Conservation (phyloP, 1,139 yeast genomes). For the Groenewaldozyma sp. region DNA sequence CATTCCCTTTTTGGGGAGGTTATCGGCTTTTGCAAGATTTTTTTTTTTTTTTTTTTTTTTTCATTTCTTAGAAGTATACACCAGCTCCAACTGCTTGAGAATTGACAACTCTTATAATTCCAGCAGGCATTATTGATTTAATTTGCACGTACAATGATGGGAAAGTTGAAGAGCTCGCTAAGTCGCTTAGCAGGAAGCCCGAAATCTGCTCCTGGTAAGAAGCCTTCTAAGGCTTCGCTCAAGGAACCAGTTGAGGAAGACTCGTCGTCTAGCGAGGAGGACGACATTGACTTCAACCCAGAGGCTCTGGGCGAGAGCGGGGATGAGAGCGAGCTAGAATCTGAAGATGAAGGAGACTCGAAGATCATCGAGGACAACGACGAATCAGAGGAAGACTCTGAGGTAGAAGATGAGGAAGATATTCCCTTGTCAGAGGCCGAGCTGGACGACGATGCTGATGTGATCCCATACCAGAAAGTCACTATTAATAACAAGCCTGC, state of each 20-base stretch:
- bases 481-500: constrained; percentile 43
- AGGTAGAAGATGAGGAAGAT: constrained; percentile 45
- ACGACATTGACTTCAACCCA: constrained; percentile 9
- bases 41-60: too few relatives aligned
- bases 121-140: background rate
- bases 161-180: constrained; percentile 13
- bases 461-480: constrained; percentile 81
- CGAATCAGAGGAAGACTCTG: constrained; percentile 28
- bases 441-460: constrained; percentile 76
- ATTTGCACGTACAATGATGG: constrained; percentile 1
- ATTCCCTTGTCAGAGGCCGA: constrained; percentile 56
- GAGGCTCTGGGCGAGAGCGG: constrained; percentile 6
- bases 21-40: too few relatives aligned
- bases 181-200: constrained; percentile 6
- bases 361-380: constrained; percentile 23
- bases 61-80: too few relatives aligned
- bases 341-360: constrained; percentile 19
- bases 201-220: constrained; percentile 7
- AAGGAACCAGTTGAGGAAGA: constrained; percentile 7
- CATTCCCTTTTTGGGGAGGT: too few relatives aligned
- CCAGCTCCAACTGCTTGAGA: background rate
- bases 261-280: constrained; percentile 12
- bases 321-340: constrained; percentile 20
- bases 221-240: constrained; percentile 1
- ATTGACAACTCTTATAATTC: background rate